Conservation (phyloP, 2,329 filamentous ascomycete species). For the Stagonosporopsis chrysanthemi region DNA sequence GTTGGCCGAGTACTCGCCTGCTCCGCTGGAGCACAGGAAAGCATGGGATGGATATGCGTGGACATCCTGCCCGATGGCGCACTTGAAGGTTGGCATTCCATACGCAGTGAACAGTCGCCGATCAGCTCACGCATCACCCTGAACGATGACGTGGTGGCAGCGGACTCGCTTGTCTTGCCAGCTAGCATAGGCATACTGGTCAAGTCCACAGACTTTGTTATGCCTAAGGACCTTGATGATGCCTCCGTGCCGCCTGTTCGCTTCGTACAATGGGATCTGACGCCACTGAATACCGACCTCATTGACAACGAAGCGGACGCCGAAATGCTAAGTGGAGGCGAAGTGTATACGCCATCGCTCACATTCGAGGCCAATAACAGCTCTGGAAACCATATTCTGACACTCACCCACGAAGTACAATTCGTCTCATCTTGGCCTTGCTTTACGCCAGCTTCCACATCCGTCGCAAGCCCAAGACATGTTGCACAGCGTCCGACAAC, state of each 20-base stretch:
- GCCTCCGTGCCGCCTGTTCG: constrained; percentile 26
- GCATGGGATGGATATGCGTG: constrained; percentile 64
- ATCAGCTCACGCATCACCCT: constrained; percentile 50
- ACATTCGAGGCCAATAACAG: constrained; percentile 42
- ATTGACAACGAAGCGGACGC: constrained; percentile 33
- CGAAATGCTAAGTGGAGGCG: constrained; percentile 25
- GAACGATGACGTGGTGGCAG: constrained; percentile 38
- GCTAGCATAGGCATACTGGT: constrained; percentile 22
- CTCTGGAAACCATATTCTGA: constrained; percentile 29
- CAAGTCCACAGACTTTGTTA: constrained; percentile 48
- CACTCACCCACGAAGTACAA: constrained; percentile 59
- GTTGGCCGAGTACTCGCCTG: constrained; percentile 62
- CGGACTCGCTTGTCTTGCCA: constrained; percentile 49
- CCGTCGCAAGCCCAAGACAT: constrained; percentile 30
- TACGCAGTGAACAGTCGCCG: constrained; percentile 48
- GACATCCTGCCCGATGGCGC: constrained; percentile 51
- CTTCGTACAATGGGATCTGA: constrained; percentile 42
- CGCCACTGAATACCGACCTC: constrained; percentile 30
- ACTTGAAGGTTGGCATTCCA: constrained; percentile 59
- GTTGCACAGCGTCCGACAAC: constrained; percentile 36
- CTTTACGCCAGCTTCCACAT: constrained; percentile 49
- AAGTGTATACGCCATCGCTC: constrained; percentile 40
- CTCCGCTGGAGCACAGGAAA: constrained; percentile 55
- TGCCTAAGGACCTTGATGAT: constrained; percentile 44
- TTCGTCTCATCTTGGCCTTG: constrained; percentile 65